Evolutionary conservation across 805 yeast genomes (phyloP), one percentile per base, ranked within the genome.

Genomic region (Candida andamanensis): DNA sequence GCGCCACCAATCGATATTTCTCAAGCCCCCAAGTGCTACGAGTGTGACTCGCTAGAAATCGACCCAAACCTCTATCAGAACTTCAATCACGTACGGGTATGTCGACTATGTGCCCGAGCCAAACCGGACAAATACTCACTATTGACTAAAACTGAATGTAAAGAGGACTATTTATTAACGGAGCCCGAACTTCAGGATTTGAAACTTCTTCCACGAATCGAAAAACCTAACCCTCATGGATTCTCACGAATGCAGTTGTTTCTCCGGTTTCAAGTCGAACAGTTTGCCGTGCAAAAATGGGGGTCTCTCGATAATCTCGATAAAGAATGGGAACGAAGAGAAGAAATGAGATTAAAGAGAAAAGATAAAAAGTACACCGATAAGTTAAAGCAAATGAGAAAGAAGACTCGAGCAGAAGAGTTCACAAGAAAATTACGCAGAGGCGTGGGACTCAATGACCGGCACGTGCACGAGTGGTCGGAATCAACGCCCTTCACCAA

Each of bases 201-300:
- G 5, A 64, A 55, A 2, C 57, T 89, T 15, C 64, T 92, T 38
- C 81, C 81, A 8, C 74, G 92, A 40, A 62, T 90, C 39, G 95
- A 87, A 41, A 85, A 89, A 46, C 86, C 95, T 2, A 92, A 92
- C 50, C 99, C 99, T 0, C 95, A 92, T 56, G 86, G 89, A 26
- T 92, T 78, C 58, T 82, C 86, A 30, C 73, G 92, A 50, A 92
- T 92, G 99, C 95, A 89, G 69, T 66, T 92, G 35, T 92, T 79
- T 60, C 58, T 92, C 27, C 64, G 98, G 38, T 83, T 78, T 49
- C 97, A 92, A 49, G 86, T 92, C n/a, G 98, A 92, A 54, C 85
- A 81, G 47, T 85, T 71, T 58, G 95, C 97, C 0, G 85, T 80
- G 62, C 80, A 83, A 50, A 90, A 92, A 58, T 92, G 98, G 99